These are phyloP conservation scores for Endocarpon pusillum DNA, from an alignment of 495 filamentous ascomycete genomes.

Conservation along the genomic window DNA sequence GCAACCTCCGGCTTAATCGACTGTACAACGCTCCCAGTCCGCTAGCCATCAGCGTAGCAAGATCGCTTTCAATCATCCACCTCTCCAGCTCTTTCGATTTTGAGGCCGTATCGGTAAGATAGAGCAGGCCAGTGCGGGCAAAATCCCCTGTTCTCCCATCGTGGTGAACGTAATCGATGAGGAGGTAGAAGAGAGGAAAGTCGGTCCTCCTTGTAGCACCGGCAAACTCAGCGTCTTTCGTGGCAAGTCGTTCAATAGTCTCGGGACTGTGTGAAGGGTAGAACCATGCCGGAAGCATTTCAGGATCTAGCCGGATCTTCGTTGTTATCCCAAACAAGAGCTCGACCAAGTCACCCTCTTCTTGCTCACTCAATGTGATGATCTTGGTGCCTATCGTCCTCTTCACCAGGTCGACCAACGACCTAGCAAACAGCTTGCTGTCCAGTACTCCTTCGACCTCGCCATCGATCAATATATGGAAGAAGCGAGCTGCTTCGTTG, in stretches of 20 bases:
- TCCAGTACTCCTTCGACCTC: conserved; percentile 89
- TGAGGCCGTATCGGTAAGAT: conserved; percentile 87
- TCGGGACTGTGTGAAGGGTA: conserved; percentile 32
- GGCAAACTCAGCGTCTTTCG: conserved; percentile 40
- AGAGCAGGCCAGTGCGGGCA: conserved; percentile 85
- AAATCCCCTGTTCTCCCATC: conserved; percentile 90
- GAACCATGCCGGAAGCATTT: conserved; percentile 81
- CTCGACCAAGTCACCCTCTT: conserved; percentile 73
- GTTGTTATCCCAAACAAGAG: conserved; percentile 84
- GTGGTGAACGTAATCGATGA: conserved; percentile 91
- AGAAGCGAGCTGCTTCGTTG: conserved; percentile 64
- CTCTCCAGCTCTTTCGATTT: conserved; percentile 66
- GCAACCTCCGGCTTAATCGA: conserved; percentile 61
- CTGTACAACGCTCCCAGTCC: conserved; percentile 92
- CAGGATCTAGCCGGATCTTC: conserved; percentile 78
- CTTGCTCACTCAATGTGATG: conserved; percentile 45
- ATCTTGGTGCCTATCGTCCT: conserved; percentile 42
- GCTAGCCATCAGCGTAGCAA: conserved; percentile 92
- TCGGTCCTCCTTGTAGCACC: conserved; percentile 79
- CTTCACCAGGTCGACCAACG: conserved; percentile 60
- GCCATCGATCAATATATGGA: conserved; percentile 80
- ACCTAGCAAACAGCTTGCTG: conserved; percentile 64
- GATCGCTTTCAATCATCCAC: conserved; percentile 93
- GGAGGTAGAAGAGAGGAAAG: conserved; percentile 86
- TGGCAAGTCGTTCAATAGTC: conserved; percentile 22